Evolutionary conservation across 1,284 basidiomycete species (phyloP).

Genomic region (Malassezia arunalokei): DNA sequence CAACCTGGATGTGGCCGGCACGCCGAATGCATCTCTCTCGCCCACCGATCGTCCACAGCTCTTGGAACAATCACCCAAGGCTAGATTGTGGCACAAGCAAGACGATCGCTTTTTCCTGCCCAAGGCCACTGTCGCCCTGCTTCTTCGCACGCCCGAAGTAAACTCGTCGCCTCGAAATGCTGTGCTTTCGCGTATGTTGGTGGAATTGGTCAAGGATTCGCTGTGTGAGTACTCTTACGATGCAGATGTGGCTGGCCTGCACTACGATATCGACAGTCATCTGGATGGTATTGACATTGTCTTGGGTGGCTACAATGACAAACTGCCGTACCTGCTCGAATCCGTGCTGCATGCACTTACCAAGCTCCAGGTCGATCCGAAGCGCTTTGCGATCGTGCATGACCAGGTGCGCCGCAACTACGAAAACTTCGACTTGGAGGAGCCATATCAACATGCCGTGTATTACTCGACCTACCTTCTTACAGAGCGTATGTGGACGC

Average conservation of each 20-base stretch:
- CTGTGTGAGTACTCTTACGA: slow-evolving; percentile 85
- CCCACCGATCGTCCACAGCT: slow-evolving; percentile 36
- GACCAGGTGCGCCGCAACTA: slow-evolving; percentile 56
- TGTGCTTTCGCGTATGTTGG: slow-evolving; percentile 57
- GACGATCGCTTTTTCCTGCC: slow-evolving; percentile 45
- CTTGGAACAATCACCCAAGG: slow-evolving; percentile 26
- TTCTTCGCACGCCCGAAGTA: slow-evolving; percentile 42
- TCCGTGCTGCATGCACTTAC: slow-evolving; percentile 65
- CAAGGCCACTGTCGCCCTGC: slow-evolving; percentile 43
- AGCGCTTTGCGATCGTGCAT: slow-evolving; percentile 69
- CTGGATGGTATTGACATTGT: slow-evolving; percentile 61
- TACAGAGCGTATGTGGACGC: slow-evolving; percentile 63
- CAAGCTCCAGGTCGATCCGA: slow-evolving; percentile 58
- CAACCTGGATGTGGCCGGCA: slow-evolving; percentile 29
- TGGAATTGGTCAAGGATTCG: slow-evolving; percentile 74
- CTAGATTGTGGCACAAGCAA: slow-evolving; percentile 44
- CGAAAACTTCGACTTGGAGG: slow-evolving; percentile 68
- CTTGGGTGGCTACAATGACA: slow-evolving; percentile 85
- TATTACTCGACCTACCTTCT: slow-evolving; percentile 65
- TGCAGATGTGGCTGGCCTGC: slow-evolving; percentile 78
- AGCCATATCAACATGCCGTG: slow-evolving; percentile 69
- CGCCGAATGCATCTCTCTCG: slow-evolving; percentile 15
- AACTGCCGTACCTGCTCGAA: slow-evolving; percentile 64
- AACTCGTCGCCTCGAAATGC: slow-evolving; percentile 42
- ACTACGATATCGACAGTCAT: slow-evolving; percentile 61